A percentile compares a stretch with the other conserved stretches of the same genome.
These are phyloP conservation scores for Ananas comosus DNA, from an alignment of 176 grass and related monocot genomes.

Conservation along the genomic window DNA sequence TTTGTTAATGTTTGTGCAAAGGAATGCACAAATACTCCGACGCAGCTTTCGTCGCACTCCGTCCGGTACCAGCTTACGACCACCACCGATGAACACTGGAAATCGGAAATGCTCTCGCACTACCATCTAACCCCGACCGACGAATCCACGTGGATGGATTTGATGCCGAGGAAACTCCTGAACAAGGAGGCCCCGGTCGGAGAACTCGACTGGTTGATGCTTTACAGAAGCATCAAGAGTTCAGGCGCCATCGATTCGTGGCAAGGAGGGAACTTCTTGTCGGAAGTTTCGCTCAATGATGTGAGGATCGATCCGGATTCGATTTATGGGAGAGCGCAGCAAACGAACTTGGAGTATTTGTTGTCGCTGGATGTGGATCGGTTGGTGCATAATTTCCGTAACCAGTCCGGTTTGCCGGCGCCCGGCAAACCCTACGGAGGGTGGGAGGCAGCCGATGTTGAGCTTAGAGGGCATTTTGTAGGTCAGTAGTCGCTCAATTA, in stretches of 20 bases:
- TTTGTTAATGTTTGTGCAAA: background rate
- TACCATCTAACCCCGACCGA: conserved; percentile 17
- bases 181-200: conserved; percentile 7
- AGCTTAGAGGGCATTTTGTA: conserved; percentile 47
- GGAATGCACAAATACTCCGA: conserved; percentile 23
- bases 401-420: conserved; percentile 6
- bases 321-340: conserved; percentile 14
- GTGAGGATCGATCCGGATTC: conserved; percentile 15
- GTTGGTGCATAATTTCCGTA: conserved; percentile 16
- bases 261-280: conserved; percentile 16
- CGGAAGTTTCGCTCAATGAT: conserved; percentile 17
- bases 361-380: conserved; percentile 16
- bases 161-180: conserved; percentile 11
- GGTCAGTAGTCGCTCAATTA: conserved; percentile 19
- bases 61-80: conserved; percentile 9
- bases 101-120: conserved; percentile 13
- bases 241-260: background rate
- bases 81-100: conserved; percentile 11
- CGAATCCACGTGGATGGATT: conserved; percentile 16
- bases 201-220: conserved; percentile 19
- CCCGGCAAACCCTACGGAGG: conserved; percentile 16
- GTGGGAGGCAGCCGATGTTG: conserved; percentile 9
- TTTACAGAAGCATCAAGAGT: conserved; percentile 12
- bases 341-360: conserved; percentile 21
- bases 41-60: conserved; percentile 13